These are phyloP conservation scores for Hymenotorrendiella dingleyae DNA, from an alignment of 2,329 filamentous ascomycete species.

Conservation along the genomic window DNA sequence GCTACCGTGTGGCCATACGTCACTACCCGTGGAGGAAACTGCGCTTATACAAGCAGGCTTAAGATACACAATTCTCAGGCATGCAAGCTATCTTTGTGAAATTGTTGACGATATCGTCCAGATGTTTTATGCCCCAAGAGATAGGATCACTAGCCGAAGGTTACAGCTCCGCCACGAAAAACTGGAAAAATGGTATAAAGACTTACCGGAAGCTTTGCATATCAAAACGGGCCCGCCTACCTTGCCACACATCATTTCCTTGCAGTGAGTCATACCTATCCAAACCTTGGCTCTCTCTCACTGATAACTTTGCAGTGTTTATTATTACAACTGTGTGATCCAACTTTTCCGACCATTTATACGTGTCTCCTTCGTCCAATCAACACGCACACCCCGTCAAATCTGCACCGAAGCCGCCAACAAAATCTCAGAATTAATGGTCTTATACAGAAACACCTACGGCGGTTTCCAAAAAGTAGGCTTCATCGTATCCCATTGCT, in stretches of 20 bases:
- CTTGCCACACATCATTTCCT: conserved; percentile 32
- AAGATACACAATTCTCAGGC: conserved; percentile 12
- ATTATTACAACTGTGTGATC: conserved; percentile 60
- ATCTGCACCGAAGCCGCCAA: conserved; percentile 26
- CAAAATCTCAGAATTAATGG: conserved; percentile 26
- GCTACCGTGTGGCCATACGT: conserved; percentile 24
- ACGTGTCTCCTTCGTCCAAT: conserved; percentile 17
- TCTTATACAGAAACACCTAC: conserved; percentile 18
- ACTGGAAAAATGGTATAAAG: conserved; percentile 63
- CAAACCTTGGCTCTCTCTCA: conserved; percentile 2
- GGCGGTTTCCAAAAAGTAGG: conserved; percentile 17
- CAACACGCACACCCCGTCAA: conserved; percentile 17
- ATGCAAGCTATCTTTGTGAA: conserved; percentile 58
- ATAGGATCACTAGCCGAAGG: conserved; percentile 57
- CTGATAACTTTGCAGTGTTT: conserved; percentile 49
- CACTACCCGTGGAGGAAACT: not conserved
- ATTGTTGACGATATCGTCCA: conserved; percentile 54
- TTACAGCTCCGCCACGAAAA: conserved; percentile 60
- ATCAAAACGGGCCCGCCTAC: conserved; percentile 46
- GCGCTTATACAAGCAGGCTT: conserved; percentile 10
- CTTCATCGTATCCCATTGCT: conserved; percentile 21
- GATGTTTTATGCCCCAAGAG: conserved; percentile 63
- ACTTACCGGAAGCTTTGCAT: conserved; percentile 55
- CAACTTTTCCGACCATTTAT: conserved; percentile 63
- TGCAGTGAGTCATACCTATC: conserved; percentile 52